A percentile compares a stretch with the other conserved stretches of the same genome.
These are phyloP conservation scores for Amaranthus cruentus DNA, from an alignment of 148 eudicot species.

Conservation along the genomic window DNA sequence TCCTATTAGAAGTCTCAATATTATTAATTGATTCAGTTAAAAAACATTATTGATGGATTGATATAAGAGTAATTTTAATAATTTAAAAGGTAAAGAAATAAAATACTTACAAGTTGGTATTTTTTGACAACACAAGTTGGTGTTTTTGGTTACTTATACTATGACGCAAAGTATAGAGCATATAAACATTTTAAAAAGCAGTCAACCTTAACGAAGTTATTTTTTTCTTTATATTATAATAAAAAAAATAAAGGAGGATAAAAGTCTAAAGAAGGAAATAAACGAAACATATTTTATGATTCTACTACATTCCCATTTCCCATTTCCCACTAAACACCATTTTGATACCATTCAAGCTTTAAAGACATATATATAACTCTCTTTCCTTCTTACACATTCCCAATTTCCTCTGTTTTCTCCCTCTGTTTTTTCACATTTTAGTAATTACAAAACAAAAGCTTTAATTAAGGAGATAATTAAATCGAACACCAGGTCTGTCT, in stretches of 20 bases:
- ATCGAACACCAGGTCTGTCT: too few species aligned
- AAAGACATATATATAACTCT: background rate
- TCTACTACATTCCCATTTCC: slow-evolving; percentile 10
- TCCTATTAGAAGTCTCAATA: too few species aligned
- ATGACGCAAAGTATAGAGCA: slow-evolving; percentile 28
- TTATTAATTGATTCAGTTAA: too few species aligned
- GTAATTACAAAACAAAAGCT: too few species aligned
- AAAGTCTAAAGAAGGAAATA: slow-evolving; percentile 12
- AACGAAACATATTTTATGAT: background rate
- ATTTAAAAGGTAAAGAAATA: too few species aligned
- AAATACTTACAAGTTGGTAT: too few species aligned
- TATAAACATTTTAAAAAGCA: background rate
- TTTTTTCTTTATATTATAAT: background rate
- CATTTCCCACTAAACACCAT: background rate
- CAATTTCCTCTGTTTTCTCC: slow-evolving; percentile 3
- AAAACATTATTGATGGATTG: too few species aligned
- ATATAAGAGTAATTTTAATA: too few species aligned
- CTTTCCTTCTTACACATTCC: background rate
- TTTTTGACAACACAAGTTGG: background rate
- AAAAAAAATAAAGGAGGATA: background rate
- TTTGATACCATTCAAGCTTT: background rate
- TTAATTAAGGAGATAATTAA: too few species aligned
- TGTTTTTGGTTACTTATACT: slow-evolving; percentile 15
- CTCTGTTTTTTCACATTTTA: slow-evolving; percentile 1
- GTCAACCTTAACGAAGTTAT: slow-evolving; percentile 19